Evolutionary conservation across 176 grass and related monocot genomes (phyloP).

Genomic region (Aegilops bicornis): DNA sequence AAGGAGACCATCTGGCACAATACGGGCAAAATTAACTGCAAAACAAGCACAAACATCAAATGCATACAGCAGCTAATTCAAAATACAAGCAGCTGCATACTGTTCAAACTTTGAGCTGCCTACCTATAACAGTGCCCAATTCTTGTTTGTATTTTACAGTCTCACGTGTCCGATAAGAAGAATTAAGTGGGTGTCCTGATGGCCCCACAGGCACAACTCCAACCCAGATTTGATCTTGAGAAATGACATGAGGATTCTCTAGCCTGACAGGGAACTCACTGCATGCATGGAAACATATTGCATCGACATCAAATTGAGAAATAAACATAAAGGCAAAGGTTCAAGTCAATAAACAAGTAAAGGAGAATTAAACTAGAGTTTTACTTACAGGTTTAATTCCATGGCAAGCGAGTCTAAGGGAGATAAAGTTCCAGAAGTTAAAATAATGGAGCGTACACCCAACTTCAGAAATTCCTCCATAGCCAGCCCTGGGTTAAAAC

Average conservation of each 20-base stretch:
- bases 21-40: conserved; percentile 94
- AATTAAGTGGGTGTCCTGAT: conserved; percentile 94
- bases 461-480: conserved; percentile 94
- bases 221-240: conserved; percentile 83
- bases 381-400: conserved; percentile 89
- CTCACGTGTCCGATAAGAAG: conserved; percentile 71
- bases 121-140: conserved; percentile 86
- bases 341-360: conserved; percentile 22
- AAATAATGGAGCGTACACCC: conserved; percentile 82
- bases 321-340: conserved; percentile 23
- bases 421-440: conserved; percentile 98
- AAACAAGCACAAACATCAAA: conserved; percentile 27
- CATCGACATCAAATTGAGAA: conserved; percentile 18
- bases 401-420: conserved; percentile 92
- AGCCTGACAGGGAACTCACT: conserved; percentile 96
- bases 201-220: conserved; percentile 88
- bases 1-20: conserved; percentile 93
- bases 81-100: conserved; percentile 30
- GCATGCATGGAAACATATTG: conserved; percentile 38
- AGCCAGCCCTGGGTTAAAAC: conserved; percentile 92
- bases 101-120: conserved; percentile 11
- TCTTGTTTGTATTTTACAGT: conserved; percentile 97
- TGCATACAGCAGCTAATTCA: conserved; percentile 4
- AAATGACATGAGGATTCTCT: conserved; percentile 98
- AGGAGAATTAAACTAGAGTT: conserved; percentile 28